These are phyloP conservation scores for Stipa capillata DNA, from an alignment of 176 grass and related monocot genomes.

Conservation along the genomic window DNA sequence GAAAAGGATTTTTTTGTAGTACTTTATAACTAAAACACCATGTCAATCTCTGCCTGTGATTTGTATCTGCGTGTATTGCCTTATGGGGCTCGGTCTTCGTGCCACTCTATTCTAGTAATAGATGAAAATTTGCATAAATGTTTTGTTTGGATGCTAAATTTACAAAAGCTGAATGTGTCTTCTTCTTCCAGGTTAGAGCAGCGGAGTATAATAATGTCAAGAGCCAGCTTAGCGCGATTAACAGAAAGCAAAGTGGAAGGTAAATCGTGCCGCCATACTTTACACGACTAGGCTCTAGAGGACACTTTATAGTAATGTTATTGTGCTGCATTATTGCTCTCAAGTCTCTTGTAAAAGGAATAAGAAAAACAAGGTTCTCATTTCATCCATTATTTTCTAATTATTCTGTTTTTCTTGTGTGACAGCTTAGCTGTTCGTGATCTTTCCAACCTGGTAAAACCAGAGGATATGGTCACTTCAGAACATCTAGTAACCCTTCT, in stretches of 20 bases:
- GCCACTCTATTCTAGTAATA: not conserved
- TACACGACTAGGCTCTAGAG: not conserved
- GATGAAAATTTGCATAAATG: not conserved
- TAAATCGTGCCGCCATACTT: constrained; percentile 12
- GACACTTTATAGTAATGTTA: not conserved
- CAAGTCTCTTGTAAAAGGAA: not conserved
- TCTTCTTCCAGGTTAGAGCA: constrained; percentile 53
- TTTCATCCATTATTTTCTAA: not conserved
- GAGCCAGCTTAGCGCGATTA: constrained; percentile 92
- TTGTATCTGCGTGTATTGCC: not conserved
- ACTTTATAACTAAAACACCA: not conserved
- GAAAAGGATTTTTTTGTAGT: not conserved
- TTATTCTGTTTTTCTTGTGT: not conserved
- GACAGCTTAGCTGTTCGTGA: constrained; percentile 86
- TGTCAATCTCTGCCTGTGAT: not conserved
- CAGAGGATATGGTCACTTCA: constrained; percentile 75
- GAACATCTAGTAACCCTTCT: constrained; percentile 96
- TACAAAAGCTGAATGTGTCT: not conserved
- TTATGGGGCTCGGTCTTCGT: not conserved
- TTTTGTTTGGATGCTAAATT: not conserved
- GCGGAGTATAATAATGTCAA: constrained; percentile 90
- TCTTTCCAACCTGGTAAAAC: constrained; percentile 80
- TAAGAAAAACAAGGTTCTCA: not conserved
- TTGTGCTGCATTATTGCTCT: not conserved
- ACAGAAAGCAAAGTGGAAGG: constrained; percentile 98